Evolutionary conservation across 176 grass and related monocot genomes (phyloP).

Genomic region (Saccharum officinarum): DNA sequence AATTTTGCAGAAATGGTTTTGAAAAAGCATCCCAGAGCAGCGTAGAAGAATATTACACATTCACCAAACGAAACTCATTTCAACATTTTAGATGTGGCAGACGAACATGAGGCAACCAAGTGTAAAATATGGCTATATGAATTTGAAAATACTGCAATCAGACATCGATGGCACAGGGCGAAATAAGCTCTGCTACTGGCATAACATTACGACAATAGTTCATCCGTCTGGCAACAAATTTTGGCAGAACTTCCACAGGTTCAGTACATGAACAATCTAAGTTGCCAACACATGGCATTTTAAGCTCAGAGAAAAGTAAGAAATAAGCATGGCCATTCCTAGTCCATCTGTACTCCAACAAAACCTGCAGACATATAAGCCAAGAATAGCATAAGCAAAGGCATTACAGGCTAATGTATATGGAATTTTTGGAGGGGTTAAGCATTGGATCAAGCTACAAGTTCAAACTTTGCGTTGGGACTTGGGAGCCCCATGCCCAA

Average conservation of each 20-base stretch:
- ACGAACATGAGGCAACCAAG: not conserved
- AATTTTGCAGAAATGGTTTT: too few relatives aligned
- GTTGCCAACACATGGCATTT: conserved; percentile 30
- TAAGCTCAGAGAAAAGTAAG: conserved; percentile 7
- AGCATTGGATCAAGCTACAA: not conserved
- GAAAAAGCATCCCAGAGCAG: too few relatives aligned
- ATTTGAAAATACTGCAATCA: not conserved
- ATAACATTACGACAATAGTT: conserved; percentile 25
- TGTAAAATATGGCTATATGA: not conserved
- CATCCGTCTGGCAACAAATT: conserved; percentile 15
- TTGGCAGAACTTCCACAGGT: conserved; percentile 34
- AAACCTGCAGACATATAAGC: conserved; percentile 25
- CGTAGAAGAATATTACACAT: not conserved
- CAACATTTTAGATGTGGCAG: not conserved
- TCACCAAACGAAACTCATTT: not conserved
- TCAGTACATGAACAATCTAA: conserved; percentile 35
- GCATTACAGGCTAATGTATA: not conserved
- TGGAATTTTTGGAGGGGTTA: not conserved
- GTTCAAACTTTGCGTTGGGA: not conserved
- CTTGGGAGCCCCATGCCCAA: not conserved
- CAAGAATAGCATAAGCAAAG: not conserved
- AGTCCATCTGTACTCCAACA: not conserved
- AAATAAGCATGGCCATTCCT: conserved; percentile 24
- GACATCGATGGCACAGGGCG: not conserved
- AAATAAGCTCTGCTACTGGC: not conserved